Evolutionary conservation across 1,139 yeast species (phyloP), one percentile per base, ranked within the genome.

Genomic region (Meyerozyma guilliermondii): DNA sequence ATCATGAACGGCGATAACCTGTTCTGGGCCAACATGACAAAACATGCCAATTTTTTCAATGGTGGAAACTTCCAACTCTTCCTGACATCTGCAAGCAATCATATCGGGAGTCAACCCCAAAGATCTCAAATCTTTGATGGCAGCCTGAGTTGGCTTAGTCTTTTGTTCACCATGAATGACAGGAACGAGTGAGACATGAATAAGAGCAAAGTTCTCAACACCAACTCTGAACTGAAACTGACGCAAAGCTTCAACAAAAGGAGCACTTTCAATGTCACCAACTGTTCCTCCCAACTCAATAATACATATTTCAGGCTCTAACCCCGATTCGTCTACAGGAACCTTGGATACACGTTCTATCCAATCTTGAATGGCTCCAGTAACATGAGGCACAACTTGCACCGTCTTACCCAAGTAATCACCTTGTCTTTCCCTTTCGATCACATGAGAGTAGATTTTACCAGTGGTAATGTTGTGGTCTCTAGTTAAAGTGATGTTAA

Each of bases 121-220:
- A 43, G 96, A 86, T 70, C 99, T 83, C 66, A 92, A 78, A 64
- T 92, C 98, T 65, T 89, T 88, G 59, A 94, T 87, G 38, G 99
- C 99, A 48, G 98, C 98, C 71, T 92, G 99, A 9, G 99, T 92
- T 45, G 99, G 99, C 70, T 92, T 92, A 40, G 99, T 92, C 76
- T 92, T 92, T 69, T 92, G 96, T 72, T 92, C 99, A 47, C 98
- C 98, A 53, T 89, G 95, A 58, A 92, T 92, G 42, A 92, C 98
- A 34, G 98, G 98, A 38, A 92, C 98, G 54, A 92, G 76, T 39
- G 98, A 91, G 44, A 92, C 99, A 58, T 92, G 99, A 58, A 92
- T 88, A 62, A 94, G 76, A 14, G 97, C 96, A 68, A 94, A 92
- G 71, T 87, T 92, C 49, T 87, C 96, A 48, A 75, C 71, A 18